A percentile compares a stretch with the other conserved stretches of the same genome.
phyloP scores from a whole-genome alignment of 768 basidiomycete genomes.

The Rhizopogon salebrosus region DNA sequence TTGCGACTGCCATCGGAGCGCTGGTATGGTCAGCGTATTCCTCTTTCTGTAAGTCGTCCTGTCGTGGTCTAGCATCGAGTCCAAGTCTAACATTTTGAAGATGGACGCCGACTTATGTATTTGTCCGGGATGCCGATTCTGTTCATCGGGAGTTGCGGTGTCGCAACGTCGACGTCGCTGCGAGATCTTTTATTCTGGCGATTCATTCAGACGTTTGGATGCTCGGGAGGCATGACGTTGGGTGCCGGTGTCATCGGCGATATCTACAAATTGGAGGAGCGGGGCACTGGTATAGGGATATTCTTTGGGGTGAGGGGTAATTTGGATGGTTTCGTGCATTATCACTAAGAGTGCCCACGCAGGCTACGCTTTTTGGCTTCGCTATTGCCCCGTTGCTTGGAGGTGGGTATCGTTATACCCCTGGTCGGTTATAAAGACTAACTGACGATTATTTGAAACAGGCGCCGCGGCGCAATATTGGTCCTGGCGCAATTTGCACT shows the following conservation, averaged over 20 bases:
- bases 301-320: conserved; percentile 39
- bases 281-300: conserved; percentile 46
- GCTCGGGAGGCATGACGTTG: conserved; percentile 45
- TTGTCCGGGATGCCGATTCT: conserved; percentile 42
- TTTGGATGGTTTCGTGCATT: not conserved
- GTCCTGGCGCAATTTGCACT: conserved; percentile 57
- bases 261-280: conserved; percentile 50
- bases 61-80: conserved; percentile 2
- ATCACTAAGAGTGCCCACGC: conserved; percentile 24
- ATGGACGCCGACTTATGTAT: conserved; percentile 58
- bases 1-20: conserved; percentile 37
- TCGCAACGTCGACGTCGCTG: conserved; percentile 40
- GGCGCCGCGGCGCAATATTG: conserved; percentile 46
- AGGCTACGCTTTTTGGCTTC: too few species aligned
- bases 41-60: conserved; percentile 33
- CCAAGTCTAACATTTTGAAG: conserved; percentile 22
- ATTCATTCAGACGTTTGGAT: conserved; percentile 57
- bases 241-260: too few species aligned
- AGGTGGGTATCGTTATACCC: conserved; percentile 25
- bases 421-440: not conserved
- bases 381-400: conserved; percentile 52
- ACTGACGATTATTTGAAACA: conserved; percentile 5
- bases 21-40: conserved; percentile 44
- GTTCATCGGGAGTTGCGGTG: conserved; percentile 51
- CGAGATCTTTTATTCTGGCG: conserved; percentile 50